phyloP scores from a whole-genome alignment of 2,329 filamentous ascomycete species.

The Neonectria ditissima region DNA sequence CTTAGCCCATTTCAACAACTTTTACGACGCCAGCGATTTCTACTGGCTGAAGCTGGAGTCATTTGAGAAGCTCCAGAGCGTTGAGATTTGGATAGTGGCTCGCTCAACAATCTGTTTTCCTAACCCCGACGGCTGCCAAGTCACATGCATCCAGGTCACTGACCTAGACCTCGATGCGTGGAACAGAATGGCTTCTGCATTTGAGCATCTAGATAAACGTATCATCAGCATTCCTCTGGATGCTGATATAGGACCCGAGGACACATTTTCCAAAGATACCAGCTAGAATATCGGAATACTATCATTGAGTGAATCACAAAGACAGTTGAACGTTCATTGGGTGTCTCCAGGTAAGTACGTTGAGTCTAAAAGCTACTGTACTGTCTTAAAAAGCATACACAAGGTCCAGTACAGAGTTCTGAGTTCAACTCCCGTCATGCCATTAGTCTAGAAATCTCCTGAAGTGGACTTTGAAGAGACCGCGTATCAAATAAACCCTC shows the following conservation, averaged over 20 bases:
- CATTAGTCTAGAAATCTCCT: too few relatives aligned
- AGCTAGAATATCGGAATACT: background rate
- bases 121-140: background rate
- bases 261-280: background rate
- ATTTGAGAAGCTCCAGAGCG: conserved; percentile 14
- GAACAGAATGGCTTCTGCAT: background rate
- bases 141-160: conserved; percentile 1
- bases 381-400: background rate
- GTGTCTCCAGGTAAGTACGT: background rate
- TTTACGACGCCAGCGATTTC: conserved; percentile 7
- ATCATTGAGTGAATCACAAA: background rate
- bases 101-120: background rate
- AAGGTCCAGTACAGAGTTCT: too few relatives aligned
- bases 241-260: conserved; percentile 7
- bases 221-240: conserved; percentile 8
- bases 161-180: background rate
- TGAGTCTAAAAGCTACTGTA: background rate
- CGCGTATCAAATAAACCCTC: too few relatives aligned
- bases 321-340: background rate
- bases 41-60: conserved; percentile 6
- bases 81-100: conserved; percentile 18
- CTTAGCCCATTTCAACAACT: background rate
- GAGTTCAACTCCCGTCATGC: too few relatives aligned
- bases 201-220: background rate
- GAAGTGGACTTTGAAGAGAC: too few relatives aligned